Evolutionary conservation across 1,284 basidiomycete species (phyloP), one percentile per base, ranked within the genome.

Genomic region (Porogramme epimiltina): DNA sequence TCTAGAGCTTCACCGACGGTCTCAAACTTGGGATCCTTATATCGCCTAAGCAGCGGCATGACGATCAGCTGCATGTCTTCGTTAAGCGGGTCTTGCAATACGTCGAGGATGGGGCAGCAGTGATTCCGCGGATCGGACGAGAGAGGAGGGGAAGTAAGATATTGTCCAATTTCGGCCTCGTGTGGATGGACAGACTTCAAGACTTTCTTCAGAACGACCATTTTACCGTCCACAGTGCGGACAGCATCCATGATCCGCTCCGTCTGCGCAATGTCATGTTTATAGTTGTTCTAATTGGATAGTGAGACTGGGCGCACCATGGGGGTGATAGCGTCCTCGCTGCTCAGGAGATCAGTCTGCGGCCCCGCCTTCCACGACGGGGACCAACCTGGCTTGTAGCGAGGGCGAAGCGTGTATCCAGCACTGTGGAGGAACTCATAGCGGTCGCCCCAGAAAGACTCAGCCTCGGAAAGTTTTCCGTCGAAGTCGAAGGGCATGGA

Each of bases 1-100:
- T 56, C 59, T 1, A 64, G 23, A 1, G 52, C 59, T 40, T 64
- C 64, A 1, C 58, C 60, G 1, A 61, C 61, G 0, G 60, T 61
- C 2, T 41, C 26, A 26, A 61, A 60, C 1, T 33, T 20, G 1
- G 62, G 62, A 19, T 54, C 48, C 20, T 62, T 31, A 36, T 48
- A 63, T 0, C 20, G 22, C 4, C 60, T 55, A 1, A 66, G 47
- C 3, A 62, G 49, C 3, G 66, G 65, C 51, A 66, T 58, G 2
- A 64, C 66, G 3, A 65, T 42, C 10, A 65, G 31, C 1, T 24
- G 36, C 1, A 34, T 24, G 3, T 59, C 36, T 3, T 34, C 10
- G 9, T 45, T 37, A 10, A 28, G 6, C 15, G 42, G 49, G 8
- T 24, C 42, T 8, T 31, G n/a, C 26, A 37, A 5, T 18, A 42